Evolutionary conservation across 1,139 yeast species (phyloP).

Genomic region (Blastobotrys proliferans): DNA sequence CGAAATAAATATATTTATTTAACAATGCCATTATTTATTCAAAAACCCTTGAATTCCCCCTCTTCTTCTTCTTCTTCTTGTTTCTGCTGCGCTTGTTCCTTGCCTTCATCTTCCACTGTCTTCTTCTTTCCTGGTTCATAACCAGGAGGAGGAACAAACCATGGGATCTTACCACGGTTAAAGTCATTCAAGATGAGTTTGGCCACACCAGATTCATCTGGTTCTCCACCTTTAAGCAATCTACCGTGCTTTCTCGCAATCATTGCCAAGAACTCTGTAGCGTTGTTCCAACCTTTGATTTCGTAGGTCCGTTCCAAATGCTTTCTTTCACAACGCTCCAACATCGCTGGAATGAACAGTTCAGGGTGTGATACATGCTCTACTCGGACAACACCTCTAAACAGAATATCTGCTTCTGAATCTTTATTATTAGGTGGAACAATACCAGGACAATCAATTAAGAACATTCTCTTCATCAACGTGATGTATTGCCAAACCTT

Average conservation of each 20-base stretch:
- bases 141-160: slow-evolving; percentile 85
- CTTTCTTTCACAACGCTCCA: slow-evolving; percentile 79
- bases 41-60: slow-evolving; percentile 25
- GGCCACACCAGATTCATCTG: slow-evolving; percentile 91
- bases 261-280: slow-evolving; percentile 80
- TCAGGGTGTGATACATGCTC: slow-evolving; percentile 95
- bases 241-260: slow-evolving; percentile 92
- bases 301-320: slow-evolving; percentile 96
- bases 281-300: slow-evolving; percentile 83
- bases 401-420: slow-evolving; percentile 86
- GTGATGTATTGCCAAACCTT: slow-evolving; percentile 99
- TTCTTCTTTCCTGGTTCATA: slow-evolving; percentile 42
- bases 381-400: slow-evolving; percentile 96
- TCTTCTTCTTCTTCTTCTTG: slow-evolving; percentile 11
- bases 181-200: slow-evolving; percentile 89
- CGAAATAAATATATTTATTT: slow-evolving; percentile 8
- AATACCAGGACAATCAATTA: slow-evolving; percentile 98
- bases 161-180: slow-evolving; percentile 95
- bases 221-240: slow-evolving; percentile 94
- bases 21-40: too few species aligned
- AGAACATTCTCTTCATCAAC: slow-evolving; percentile 87
- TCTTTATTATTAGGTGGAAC: slow-evolving; percentile 94
- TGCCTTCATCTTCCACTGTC: slow-evolving; percentile 22
- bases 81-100: slow-evolving; percentile 22
- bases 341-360: slow-evolving; percentile 86